Conservation (phyloP, 345 rosid genomes). For the Acer saccharum region DNA sequence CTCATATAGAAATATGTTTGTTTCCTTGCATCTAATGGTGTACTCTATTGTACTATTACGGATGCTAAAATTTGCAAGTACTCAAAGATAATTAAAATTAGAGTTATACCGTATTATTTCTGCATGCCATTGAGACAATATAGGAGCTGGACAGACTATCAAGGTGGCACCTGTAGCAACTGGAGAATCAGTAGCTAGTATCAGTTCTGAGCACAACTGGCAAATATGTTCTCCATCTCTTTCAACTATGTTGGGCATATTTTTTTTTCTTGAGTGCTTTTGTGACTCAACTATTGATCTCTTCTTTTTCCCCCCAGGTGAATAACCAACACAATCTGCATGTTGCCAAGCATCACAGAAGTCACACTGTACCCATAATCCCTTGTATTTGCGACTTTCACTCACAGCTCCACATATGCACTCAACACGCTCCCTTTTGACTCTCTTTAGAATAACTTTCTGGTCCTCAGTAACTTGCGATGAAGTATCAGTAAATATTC, state of each 20-base stretch:
- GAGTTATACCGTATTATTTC: constrained; percentile 76
- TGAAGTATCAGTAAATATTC: constrained; percentile 22
- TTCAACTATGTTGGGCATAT: constrained; percentile 45
- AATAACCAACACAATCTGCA: constrained; percentile 96
- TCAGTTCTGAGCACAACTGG: constrained; percentile 74
- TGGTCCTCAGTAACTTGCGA: constrained; percentile 36
- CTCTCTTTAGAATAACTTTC: constrained; percentile 50
- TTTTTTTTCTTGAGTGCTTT: constrained; percentile 54
- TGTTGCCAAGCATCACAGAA: constrained; percentile 99
- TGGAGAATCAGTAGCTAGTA: constrained; percentile 74
- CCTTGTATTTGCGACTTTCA: constrained; percentile 74
- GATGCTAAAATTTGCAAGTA: constrained; percentile 16
- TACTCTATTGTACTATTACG: neutral
- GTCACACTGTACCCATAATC: constrained; percentile 97
- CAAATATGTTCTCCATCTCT: constrained; percentile 82
- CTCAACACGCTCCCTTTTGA: constrained; percentile 90
- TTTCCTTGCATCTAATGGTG: neutral
- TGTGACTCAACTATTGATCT: constrained; percentile 33
- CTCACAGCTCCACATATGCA: constrained; percentile 96
- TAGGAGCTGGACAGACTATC: constrained; percentile 94
- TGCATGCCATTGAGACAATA: constrained; percentile 92
- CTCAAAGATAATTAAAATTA: constrained; percentile 18
- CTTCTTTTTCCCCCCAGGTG: constrained; percentile 61
- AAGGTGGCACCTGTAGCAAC: constrained; percentile 87
- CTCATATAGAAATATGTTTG: neutral